These are phyloP conservation scores for Mortierella alpina DNA, from an alignment of 192 early-diverging fungal species.

Conservation along the genomic window DNA sequence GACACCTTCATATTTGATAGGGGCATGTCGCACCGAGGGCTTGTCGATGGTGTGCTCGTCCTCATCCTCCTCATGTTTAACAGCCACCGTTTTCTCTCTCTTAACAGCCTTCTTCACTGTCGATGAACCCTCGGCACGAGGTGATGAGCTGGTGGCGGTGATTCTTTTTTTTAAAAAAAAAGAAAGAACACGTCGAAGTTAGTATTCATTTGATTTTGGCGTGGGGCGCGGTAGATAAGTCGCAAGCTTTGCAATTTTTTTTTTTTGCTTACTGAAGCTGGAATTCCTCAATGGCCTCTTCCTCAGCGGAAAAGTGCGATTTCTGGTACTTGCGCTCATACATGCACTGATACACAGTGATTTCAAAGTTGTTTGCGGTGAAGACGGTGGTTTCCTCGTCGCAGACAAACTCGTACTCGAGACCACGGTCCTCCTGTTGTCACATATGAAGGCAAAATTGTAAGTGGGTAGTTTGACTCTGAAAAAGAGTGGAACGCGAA, in stretches of 20 bases:
- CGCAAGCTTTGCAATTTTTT: too few species aligned
- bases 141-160: background rate
- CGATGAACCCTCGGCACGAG: background rate
- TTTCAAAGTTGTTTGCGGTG: conserved; percentile 64
- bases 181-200: background rate
- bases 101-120: conserved; percentile 16
- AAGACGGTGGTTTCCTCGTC: conserved; percentile 53
- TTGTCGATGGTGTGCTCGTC: conserved; percentile 22
- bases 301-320: conserved; percentile 59
- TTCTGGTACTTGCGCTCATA: conserved; percentile 65
- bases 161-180: conserved; percentile 1
- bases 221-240: background rate
- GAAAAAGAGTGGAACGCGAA: background rate
- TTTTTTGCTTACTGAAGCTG: conserved; percentile 43
- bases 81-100: conserved; percentile 12
- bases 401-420: conserved; percentile 60
- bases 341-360: conserved; percentile 73
- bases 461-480: background rate
- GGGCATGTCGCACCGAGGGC: conserved; percentile 24
- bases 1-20: conserved; percentile 60
- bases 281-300: conserved; percentile 65
- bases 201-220: too few species aligned
- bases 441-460: conserved; percentile 7
- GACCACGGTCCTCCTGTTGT: conserved; percentile 43
- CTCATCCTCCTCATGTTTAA: conserved; percentile 30